phyloP scores from a whole-genome alignment of 371 early-diverging fungal species.

The Capillidium heterosporum region DNA sequence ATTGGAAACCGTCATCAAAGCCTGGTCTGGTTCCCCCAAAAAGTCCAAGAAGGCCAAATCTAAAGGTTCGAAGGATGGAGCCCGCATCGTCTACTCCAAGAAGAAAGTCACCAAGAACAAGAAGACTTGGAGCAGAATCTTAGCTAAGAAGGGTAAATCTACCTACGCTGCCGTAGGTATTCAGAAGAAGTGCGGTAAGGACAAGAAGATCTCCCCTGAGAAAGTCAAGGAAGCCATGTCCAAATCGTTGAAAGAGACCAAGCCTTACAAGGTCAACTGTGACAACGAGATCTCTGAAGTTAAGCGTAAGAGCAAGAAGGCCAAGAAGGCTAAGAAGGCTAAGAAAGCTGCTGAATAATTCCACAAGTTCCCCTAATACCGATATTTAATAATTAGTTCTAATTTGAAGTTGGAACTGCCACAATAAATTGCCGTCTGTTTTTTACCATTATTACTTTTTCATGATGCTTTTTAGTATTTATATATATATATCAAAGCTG shows the following conservation, averaged over 20 bases:
- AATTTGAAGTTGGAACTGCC: too few species aligned
- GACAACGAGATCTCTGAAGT: background rate
- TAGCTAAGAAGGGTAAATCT: background rate
- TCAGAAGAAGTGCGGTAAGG: background rate
- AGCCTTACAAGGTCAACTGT: background rate
- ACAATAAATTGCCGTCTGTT: too few species aligned
- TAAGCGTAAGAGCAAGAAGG: background rate
- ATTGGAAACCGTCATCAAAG: too few species aligned
- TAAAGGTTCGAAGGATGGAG: background rate
- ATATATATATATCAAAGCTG: too few species aligned
- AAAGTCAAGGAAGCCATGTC: background rate
- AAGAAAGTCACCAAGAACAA: background rate
- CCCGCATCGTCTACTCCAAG: background rate
- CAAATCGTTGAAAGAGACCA: background rate
- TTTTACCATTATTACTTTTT: too few species aligned
- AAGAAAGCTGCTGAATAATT: background rate
- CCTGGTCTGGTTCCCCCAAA: background rate
- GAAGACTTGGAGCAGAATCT: background rate
- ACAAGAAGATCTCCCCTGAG: background rate
- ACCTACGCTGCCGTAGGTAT: background rate
- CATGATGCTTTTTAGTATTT: too few species aligned
- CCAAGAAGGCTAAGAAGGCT: background rate
- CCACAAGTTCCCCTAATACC: too few species aligned
- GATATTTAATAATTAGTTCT: too few species aligned
- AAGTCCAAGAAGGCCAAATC: background rate